Evolutionary conservation across 1,284 basidiomycete genomes (phyloP).

Genomic region (Cutaneotrichosporon mucoides): DNA sequence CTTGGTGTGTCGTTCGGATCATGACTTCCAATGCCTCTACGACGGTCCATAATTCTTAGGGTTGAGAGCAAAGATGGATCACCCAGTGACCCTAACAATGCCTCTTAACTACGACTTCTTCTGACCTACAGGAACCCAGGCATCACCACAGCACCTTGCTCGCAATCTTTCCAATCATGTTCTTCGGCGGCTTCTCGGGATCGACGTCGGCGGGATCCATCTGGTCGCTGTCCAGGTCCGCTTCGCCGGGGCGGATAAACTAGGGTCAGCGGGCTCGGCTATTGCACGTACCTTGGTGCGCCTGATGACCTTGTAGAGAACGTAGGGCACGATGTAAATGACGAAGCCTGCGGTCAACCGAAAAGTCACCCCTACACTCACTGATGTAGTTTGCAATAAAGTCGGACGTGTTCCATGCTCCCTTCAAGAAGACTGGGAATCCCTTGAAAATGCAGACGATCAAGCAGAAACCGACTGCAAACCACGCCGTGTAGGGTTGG

Average conservation of each 20-base stretch:
- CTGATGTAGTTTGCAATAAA: slow-evolving; percentile 29
- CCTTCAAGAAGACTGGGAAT: slow-evolving; percentile 25
- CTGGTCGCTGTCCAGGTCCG: not conserved
- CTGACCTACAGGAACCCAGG: too few relatives aligned
- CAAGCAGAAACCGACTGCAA: slow-evolving; percentile 18
- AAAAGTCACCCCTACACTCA: too few relatives aligned
- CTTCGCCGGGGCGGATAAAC: not conserved
- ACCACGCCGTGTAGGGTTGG: slow-evolving; percentile 28
- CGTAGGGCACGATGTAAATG: slow-evolving; percentile 42
- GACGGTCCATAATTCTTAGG: too few relatives aligned
- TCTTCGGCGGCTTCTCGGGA: not conserved
- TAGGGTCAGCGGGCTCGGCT: too few relatives aligned
- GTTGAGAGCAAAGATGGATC: too few relatives aligned
- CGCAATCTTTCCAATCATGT: slow-evolving; percentile 47
- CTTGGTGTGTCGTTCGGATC: too few relatives aligned
- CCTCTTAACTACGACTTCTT: too few relatives aligned
- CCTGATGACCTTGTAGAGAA: not conserved
- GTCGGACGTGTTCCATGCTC: slow-evolving; percentile 13
- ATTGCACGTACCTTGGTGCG: too few relatives aligned
- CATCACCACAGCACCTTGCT: not conserved
- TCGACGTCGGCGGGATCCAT: not conserved
- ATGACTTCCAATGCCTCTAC: too few relatives aligned
- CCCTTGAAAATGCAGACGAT: slow-evolving; percentile 30
- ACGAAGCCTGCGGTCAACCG: too few relatives aligned
- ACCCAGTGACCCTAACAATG: too few relatives aligned